Evolutionary conservation across 306 rosid genomes (phyloP), one percentile per base, ranked within the genome.

Genomic region (Begonia loranthoides): DNA sequence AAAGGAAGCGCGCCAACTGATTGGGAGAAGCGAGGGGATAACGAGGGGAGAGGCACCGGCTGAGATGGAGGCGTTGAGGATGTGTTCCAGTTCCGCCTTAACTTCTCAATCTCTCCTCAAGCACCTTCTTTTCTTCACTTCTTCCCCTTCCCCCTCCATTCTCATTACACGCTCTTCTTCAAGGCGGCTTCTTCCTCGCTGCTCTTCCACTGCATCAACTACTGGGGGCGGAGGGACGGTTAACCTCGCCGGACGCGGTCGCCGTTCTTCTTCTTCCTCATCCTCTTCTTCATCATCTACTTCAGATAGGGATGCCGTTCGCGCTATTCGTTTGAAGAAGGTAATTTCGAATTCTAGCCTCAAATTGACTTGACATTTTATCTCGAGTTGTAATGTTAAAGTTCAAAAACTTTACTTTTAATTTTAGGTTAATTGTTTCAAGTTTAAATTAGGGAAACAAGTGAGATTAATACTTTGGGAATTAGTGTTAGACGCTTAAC

Each of bases 291-390:
- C 84, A 9, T 52, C 88, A 48, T 79, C 92, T 10, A 80, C 95
- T 38, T 85, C 95, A 11, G 93, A 83, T 17, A 72, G 61, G 55
- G 97, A 90, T 6, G 82, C 92, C 17, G 41, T 90, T 62, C 85
- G 95, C 54, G 83, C 95, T 73, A 82, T 90, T 59, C 94, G 99
- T 57, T 60, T 86, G 61, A 79, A 76, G 62, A 90, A 90, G 92
- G 95, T 82, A n/a, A 5, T 47, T 47, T n/a, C 19, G 17, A 47
- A 47, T 8, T n/a, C 19, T 9, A 40, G 0, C 15, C 36, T 38
- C 47, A 38, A 38, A 44, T 21, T 22, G 45, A 44, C 8, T 44
- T 41, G 12, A 56, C 40, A 28, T 28, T 28, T 28, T 28, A 28
- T 4, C 36, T 28, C 6, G 36, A 28, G 36, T 28, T 28, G 9